A percentile compares a stretch with the other conserved stretches of the same genome.
Conservation (phyloP, 371 early-diverging fungal genomes). For the Nematocida sp. region DNA sequence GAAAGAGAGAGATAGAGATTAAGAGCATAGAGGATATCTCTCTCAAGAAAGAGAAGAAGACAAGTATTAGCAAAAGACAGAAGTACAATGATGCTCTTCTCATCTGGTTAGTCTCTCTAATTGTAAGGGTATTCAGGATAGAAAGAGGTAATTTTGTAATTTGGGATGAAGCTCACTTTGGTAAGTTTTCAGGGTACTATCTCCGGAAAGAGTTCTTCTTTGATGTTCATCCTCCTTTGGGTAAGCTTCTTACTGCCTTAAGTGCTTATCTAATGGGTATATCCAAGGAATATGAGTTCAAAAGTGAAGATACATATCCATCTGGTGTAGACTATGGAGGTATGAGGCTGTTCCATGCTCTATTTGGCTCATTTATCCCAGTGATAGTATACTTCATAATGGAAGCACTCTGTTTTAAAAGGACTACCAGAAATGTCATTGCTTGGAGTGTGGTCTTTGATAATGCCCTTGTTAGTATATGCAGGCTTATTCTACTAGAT, state of each 20-base stretch:
- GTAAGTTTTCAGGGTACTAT: constrained; percentile 83
- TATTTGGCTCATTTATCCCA: constrained; percentile 78
- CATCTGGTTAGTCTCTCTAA: constrained; percentile 57
- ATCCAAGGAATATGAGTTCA: constrained; percentile 78
- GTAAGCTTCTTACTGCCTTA: constrained; percentile 89
- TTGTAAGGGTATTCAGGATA: constrained; percentile 60
- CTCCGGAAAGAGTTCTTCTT: constrained; percentile 82
- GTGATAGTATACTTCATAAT: constrained; percentile 84
- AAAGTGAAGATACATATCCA: constrained; percentile 77
- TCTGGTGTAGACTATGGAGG: constrained; percentile 73
- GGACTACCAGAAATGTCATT: constrained; percentile 69
- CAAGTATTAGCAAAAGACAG: too few relatives aligned
- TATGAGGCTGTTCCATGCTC: constrained; percentile 71
- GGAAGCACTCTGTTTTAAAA: constrained; percentile 70
- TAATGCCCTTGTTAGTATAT: constrained; percentile 69
- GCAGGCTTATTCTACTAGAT: constrained; percentile 88
- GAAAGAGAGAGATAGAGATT: background rate
- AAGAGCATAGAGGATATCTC: background rate
- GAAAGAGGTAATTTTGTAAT: constrained; percentile 62
- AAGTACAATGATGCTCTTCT: too few relatives aligned
- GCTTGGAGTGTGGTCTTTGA: constrained; percentile 73
- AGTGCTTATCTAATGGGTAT: constrained; percentile 79
- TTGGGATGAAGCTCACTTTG: constrained; percentile 95
- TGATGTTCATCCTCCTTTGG: constrained; percentile 98
- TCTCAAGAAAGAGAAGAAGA: constrained; percentile 60